These are phyloP conservation scores for Haplographium delicatum DNA, from an alignment of 495 filamentous ascomycete genomes.

Conservation along the genomic window DNA sequence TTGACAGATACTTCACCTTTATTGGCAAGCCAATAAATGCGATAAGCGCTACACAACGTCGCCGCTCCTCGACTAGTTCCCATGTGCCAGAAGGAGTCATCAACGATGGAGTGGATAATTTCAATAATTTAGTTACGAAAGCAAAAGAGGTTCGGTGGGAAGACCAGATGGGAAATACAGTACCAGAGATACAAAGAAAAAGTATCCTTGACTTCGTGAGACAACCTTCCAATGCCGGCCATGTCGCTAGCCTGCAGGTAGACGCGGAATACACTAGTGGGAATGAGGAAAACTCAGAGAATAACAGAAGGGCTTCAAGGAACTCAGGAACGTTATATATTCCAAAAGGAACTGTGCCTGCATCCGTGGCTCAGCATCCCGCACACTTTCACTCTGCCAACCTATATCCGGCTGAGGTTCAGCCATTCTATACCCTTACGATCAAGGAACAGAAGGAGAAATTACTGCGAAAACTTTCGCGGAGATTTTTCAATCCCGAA, in stretches of 20 bases:
- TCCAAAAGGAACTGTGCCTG: no score
- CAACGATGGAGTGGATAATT: background rate
- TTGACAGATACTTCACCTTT: constrained; percentile 12
- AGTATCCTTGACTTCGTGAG: background rate
- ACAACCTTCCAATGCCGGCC: no score
- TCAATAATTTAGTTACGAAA: background rate
- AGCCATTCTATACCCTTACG: constrained; percentile 11
- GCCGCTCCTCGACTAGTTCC: background rate
- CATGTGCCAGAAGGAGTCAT: constrained; percentile 10
- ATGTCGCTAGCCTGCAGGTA: no score
- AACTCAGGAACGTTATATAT: no score
- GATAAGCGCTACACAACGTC: background rate
- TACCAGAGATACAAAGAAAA: constrained; percentile 6
- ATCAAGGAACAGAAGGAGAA: constrained; percentile 9
- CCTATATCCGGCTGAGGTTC: constrained; percentile 8
- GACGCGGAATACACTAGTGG: no score
- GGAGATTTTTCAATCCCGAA: background rate
- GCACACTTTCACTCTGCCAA: no score
- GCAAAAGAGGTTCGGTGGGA: constrained; percentile 20
- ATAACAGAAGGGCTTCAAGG: no score
- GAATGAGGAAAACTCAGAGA: no score
- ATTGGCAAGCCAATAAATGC: constrained; percentile 1
- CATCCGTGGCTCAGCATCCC: background rate
- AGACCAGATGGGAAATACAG: constrained; percentile 12
- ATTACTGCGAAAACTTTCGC: constrained; percentile 17